phyloP scores from a whole-genome alignment of 441 rosid genomes.

The Eugenia klotzschiana region DNA sequence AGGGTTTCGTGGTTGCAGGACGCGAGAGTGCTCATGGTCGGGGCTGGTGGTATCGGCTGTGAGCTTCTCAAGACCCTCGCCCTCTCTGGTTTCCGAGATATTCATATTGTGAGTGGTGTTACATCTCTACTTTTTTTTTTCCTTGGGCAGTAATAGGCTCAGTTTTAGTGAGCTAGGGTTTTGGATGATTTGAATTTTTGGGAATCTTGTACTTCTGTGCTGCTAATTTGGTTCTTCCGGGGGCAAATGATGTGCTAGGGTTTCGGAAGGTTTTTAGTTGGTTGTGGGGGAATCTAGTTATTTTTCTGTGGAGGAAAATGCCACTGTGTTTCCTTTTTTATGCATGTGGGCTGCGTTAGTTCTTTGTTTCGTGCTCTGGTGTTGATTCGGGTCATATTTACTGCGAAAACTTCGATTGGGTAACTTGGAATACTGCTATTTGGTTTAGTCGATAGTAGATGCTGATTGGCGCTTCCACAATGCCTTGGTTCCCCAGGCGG shows the following conservation, averaged over 20 bases:
- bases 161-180: background rate
- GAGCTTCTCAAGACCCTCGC: constrained; percentile 93
- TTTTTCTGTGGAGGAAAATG: background rate
- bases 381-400: background rate
- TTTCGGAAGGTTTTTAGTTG: background rate
- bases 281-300: background rate
- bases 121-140: background rate
- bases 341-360: background rate
- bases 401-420: background rate
- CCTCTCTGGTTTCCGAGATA: constrained; percentile 79
- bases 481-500: background rate
- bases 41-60: constrained; percentile 97
- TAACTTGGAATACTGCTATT: background rate
- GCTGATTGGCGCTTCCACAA: background rate
- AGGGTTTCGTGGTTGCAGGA: constrained; percentile 22
- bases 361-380: background rate
- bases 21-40: constrained; percentile 94
- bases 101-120: constrained; percentile 59
- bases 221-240: background rate
- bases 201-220: background rate
- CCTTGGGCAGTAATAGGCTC: background rate
- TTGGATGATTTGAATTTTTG: background rate
- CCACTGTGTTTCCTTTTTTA: background rate
- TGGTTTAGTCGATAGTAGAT: background rate
- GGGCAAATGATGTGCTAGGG: background rate